A percentile compares a stretch with the other conserved stretches of the same genome.
Evolutionary conservation across 2,329 filamentous ascomycete species (phyloP).

Genomic region (Fusarium clavum): DNA sequence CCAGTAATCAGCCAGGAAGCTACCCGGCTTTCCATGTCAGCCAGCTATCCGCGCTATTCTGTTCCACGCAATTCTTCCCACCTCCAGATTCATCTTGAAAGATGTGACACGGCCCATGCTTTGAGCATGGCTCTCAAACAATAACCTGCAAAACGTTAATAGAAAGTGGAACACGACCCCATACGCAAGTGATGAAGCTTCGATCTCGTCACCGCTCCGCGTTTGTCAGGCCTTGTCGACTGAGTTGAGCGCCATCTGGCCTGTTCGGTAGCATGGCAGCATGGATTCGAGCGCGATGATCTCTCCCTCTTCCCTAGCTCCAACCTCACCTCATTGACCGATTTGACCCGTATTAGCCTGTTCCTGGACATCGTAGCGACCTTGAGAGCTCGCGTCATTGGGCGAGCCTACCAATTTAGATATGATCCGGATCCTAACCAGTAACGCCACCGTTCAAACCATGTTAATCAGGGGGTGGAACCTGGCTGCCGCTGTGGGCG

Average conservation of each 20-base stretch:
- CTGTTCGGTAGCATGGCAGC: conserved; percentile 13
- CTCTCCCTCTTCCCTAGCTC: conserved; percentile 19
- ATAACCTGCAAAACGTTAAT: conserved; percentile 21
- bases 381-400: conserved; percentile 27
- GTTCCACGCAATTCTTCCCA: conserved; percentile 37
- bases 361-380: conserved; percentile 25
- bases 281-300: conserved; percentile 19
- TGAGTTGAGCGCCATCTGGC: conserved; percentile 34
- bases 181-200: conserved; percentile 33
- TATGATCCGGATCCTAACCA: conserved; percentile 21
- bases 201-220: conserved; percentile 35
- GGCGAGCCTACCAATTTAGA: conserved; percentile 31
- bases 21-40: conserved; percentile 33
- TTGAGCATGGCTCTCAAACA: conserved; percentile 21
- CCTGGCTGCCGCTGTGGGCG: conserved; percentile 21
- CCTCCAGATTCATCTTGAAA: conserved; percentile 32
- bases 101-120: conserved; percentile 38
- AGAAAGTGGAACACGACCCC: conserved; percentile 32
- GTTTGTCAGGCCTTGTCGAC: conserved; percentile 33
- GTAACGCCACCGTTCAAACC: conserved; percentile 41
- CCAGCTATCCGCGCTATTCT: conserved; percentile 28
- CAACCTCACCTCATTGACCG: conserved; percentile 12
- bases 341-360: conserved; percentile 22
- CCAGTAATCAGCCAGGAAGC: conserved; percentile 32
- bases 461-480: conserved; percentile 40